Evolutionary conservation across 257 asterid species (phyloP).

Genomic region (Buddleja alternifolia): DNA sequence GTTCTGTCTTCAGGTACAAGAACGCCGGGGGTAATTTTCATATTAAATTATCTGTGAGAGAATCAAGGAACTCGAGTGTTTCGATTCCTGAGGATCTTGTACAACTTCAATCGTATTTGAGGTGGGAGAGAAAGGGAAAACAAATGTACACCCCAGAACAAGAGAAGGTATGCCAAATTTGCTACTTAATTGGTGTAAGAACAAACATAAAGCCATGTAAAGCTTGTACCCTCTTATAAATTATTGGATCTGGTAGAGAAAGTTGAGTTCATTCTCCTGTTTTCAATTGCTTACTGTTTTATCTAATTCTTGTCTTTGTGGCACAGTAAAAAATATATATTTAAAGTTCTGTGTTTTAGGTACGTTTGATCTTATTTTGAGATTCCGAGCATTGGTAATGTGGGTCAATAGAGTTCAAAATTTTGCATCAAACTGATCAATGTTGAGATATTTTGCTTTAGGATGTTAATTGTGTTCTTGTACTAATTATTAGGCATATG

Average conservation of each 20-base stretch:
- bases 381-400: constrained; percentile 17
- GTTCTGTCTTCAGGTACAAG: constrained; percentile 69
- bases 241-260: constrained; percentile 1
- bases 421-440: constrained; percentile 20
- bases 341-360: too few species aligned
- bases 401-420: not conserved
- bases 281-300: too few species aligned
- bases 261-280: too few species aligned
- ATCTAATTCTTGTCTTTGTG: too few species aligned
- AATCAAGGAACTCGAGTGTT: constrained; percentile 41
- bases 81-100: constrained; percentile 98
- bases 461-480: constrained; percentile 23
- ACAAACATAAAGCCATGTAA: not conserved
- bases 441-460: constrained; percentile 27
- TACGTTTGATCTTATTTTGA: not conserved
- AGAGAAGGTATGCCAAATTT: constrained; percentile 65
- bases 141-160: constrained; percentile 77
- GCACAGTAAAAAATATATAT: too few species aligned
- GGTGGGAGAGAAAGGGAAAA: constrained; percentile 98
- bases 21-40: constrained; percentile 75
- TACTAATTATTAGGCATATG: not conserved
- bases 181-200: constrained; percentile 21
- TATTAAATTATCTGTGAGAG: constrained; percentile 57
- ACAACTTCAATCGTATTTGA: constrained; percentile 85
- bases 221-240: constrained; percentile 3